Conservation (phyloP, 2,329 filamentous ascomycete species). For the Beauveria brongniartii region DNA sequence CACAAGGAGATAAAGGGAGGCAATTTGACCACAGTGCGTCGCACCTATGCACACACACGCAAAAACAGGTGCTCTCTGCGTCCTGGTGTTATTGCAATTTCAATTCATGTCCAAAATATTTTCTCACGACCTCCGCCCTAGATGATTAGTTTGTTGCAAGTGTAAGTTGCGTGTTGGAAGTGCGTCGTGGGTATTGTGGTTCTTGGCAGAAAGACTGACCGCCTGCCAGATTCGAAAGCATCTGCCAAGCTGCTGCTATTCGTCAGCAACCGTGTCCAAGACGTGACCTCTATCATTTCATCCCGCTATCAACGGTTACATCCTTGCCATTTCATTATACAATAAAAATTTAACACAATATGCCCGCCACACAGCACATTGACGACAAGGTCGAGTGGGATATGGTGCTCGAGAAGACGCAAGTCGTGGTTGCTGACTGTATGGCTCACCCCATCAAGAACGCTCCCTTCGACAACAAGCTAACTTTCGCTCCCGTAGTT, state of each 20-base stretch:
- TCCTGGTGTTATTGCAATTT: too few relatives aligned
- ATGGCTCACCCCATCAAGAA: background rate
- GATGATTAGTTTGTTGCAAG: background rate
- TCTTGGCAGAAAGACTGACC: constrained; percentile 1
- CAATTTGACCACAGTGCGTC: too few relatives aligned
- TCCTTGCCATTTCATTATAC: background rate
- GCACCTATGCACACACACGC: too few relatives aligned
- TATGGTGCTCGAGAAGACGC: constrained; percentile 8
- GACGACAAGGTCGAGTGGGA: constrained; percentile 10
- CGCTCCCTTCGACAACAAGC: background rate
- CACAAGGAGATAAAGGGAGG: too few relatives aligned
- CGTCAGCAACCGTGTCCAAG: constrained; percentile 10
- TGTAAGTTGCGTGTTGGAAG: background rate
- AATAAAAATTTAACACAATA: background rate
- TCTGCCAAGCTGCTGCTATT: background rate
- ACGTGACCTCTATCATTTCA: background rate
- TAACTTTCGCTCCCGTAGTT: constrained; percentile 46
- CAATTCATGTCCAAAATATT: too few relatives aligned
- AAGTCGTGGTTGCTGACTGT: constrained; percentile 12
- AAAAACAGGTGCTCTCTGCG: too few relatives aligned
- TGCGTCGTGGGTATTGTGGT: background rate
- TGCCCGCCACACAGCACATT: background rate
- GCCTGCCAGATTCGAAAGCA: background rate
- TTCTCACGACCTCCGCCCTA: too few relatives aligned
- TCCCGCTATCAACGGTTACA: background rate